Base-by-base conservation (phyloP, 2,329 filamentous ascomycete species). In the Magnaporthiopsis poae region DNA sequence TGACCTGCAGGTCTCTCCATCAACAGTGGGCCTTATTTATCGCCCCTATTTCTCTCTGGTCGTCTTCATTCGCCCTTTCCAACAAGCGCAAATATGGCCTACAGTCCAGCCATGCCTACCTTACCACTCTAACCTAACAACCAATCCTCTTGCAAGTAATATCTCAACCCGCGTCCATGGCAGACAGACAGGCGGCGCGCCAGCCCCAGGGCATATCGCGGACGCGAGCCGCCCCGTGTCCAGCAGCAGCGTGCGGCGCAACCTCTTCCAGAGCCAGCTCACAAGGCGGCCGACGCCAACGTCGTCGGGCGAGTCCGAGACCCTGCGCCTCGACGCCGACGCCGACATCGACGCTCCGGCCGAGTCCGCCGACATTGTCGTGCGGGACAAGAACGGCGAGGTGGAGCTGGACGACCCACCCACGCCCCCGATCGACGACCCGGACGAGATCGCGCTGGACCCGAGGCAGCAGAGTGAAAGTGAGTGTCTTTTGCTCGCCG, bases 311-410 rank as follows among this genome's bases (percentile, higher is more conserved):
- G 52, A 61, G 11, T 78, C 81, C 64, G 82, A 84, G 69, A 81
- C 79, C 59, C 71, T 84, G 66, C 79, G 81, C 64, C 75, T 84
- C n/a, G 81, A 83, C 67, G 75, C 77, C 65, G 80, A 82, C 63
- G 76, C 84, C n/a, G 81, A 83, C 67, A 75, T 77, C 65, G 80
- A 82, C 63, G 76, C 75, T 5, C 80, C 82, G 46, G 75, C 73
- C 63, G 76, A 77, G 33, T 73, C 75, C 1, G 75, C 75, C 0
- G 86, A 88, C 70, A 88, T 89, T 67, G 83, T 89, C 11, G 82
- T 88, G 62, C 80, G 87, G 69, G 83, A 88, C 71, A 78, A 83
- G 74, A 83, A 88, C 71, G 87, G 86, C 63, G 86, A 88, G 69
- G 81, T 87, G 67, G 82, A 87, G 73, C 76, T 88, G n/a, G 80